Percentiles rank a stretch among this genome's conserved stretches.
phyloP scores from a whole-genome alignment of 192 early-diverging fungal species.

The Umbelopsis isabellina region DNA sequence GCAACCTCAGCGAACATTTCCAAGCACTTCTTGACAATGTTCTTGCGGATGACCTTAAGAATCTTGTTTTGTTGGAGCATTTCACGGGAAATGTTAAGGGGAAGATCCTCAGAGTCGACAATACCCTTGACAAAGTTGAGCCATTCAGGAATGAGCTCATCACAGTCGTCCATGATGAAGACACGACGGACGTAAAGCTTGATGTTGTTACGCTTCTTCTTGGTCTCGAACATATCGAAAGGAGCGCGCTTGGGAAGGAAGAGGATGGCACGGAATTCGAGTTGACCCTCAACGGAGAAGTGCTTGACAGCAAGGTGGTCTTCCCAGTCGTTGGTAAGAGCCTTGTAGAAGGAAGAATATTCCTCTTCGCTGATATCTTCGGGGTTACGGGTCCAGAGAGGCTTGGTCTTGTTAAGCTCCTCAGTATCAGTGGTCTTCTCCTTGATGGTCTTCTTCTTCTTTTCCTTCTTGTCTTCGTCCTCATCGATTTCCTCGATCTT shows the following conservation, averaged over 20 bases:
- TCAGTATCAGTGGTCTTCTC: slow-evolving; percentile 83
- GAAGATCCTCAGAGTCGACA: slow-evolving; percentile 99
- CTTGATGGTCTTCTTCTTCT: slow-evolving; percentile 85
- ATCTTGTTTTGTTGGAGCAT: slow-evolving; percentile 99
- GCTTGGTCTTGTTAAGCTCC: slow-evolving; percentile 99
- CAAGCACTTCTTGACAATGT: slow-evolving; percentile 98
- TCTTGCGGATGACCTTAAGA: slow-evolving; percentile 99
- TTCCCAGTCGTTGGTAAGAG: slow-evolving; percentile 99
- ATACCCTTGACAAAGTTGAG: slow-evolving; percentile 99
- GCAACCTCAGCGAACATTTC: slow-evolving; percentile 97
- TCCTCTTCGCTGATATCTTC: slow-evolving; percentile 96
- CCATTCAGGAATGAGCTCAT: slow-evolving; percentile 99
- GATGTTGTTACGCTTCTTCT: slow-evolving; percentile 99
- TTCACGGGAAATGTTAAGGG: slow-evolving; percentile 99
- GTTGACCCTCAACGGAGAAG: slow-evolving; percentile 99
- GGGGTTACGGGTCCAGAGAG: slow-evolving; percentile 99
- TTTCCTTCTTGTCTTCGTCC: slow-evolving; percentile 71
- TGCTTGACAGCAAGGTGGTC: slow-evolving; percentile 98
- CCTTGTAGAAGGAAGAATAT: slow-evolving; percentile 98
- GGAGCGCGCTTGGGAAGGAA: slow-evolving; percentile 97
- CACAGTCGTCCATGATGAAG: slow-evolving; percentile 99
- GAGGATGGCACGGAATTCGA: slow-evolving; percentile 99
- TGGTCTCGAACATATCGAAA: slow-evolving; percentile 97
- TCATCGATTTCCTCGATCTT: slow-evolving; percentile 84
- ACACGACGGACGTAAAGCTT: slow-evolving; percentile 99